Percentiles rank a stretch among this genome's conserved stretches.
Evolutionary conservation across 352 stramenopile genomes (phyloP).

Genomic region (Aphanomyces stellatus): DNA sequence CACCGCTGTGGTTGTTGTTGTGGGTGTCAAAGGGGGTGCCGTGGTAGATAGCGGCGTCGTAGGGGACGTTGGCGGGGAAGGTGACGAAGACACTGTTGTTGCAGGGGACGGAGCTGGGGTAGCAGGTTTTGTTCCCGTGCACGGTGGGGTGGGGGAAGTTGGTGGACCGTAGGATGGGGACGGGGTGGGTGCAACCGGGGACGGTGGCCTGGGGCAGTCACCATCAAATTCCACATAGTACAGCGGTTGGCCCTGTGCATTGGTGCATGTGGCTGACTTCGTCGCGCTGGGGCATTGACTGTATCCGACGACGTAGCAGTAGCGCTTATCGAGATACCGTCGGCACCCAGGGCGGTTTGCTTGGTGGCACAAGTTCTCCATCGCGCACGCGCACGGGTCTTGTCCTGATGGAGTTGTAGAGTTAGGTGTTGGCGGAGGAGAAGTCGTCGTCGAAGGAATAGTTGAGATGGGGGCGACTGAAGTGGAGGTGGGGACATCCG

Average conservation of each 20-base stretch:
- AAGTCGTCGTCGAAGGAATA: neutral
- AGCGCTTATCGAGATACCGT: neutral
- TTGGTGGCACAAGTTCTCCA: conserved; percentile 5
- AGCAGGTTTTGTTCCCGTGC: too few relatives aligned
- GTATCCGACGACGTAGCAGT: conserved; percentile 17
- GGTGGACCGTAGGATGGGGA: too few relatives aligned
- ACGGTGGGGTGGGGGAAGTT: too few relatives aligned
- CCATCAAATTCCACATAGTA: neutral
- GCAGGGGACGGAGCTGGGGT: too few relatives aligned
- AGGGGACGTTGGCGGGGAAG: neutral
- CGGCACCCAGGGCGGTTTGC: conserved; percentile 8
- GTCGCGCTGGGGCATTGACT: neutral
- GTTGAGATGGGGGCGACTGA: neutral
- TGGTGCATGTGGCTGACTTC: neutral
- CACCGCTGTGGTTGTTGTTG: neutral
- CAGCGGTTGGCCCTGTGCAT: conserved; percentile 5
- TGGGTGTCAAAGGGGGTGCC: too few relatives aligned
- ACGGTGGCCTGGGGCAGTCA: neutral
- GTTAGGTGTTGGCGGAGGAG: neutral
- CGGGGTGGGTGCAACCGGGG: neutral
- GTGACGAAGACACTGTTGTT: neutral
- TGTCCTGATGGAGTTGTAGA: neutral
- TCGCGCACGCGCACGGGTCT: conserved; percentile 11
- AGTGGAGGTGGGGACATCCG: too few relatives aligned
- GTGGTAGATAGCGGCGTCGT: neutral